phyloP scores from a whole-genome alignment of 1,284 basidiomycete genomes.

The Ganoderma sp. region DNA sequence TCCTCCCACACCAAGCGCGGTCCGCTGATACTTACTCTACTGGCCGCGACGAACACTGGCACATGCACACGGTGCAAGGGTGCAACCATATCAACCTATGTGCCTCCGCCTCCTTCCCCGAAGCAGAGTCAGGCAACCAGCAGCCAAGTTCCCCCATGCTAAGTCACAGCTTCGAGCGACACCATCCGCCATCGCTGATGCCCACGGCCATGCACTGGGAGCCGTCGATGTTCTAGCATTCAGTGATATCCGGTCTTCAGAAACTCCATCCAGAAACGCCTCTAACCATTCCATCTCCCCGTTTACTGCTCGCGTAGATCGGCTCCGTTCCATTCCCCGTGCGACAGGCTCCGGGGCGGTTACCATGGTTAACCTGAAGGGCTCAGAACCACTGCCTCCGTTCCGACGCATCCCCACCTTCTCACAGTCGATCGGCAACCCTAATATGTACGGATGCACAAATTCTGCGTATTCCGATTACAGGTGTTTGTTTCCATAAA shows the following conservation, averaged over 20 bases:
- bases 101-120: background rate
- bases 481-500: background rate
- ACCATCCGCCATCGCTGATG: constrained; percentile 4
- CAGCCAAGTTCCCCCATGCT: background rate
- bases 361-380: background rate
- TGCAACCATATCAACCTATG: background rate
- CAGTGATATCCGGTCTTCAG: background rate
- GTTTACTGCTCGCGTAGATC: background rate
- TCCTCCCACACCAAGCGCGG: constrained; percentile 1
- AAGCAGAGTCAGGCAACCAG: background rate
- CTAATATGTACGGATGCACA: background rate
- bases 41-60: background rate
- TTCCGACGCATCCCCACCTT: constrained; percentile 1
- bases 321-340: background rate
- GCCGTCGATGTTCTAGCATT: too few species aligned
- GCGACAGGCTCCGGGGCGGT: background rate
- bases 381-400: background rate
- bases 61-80: background rate
- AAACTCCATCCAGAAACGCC: background rate
- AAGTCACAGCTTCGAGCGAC: background rate
- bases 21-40: background rate
- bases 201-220: background rate
- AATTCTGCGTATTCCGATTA: background rate
- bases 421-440: constrained; percentile 4
- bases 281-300: background rate